Evolutionary conservation across 2,329 filamentous ascomycete genomes (phyloP), one percentile per base, ranked within the genome.

Genomic region (Raffaelea albimanens): DNA sequence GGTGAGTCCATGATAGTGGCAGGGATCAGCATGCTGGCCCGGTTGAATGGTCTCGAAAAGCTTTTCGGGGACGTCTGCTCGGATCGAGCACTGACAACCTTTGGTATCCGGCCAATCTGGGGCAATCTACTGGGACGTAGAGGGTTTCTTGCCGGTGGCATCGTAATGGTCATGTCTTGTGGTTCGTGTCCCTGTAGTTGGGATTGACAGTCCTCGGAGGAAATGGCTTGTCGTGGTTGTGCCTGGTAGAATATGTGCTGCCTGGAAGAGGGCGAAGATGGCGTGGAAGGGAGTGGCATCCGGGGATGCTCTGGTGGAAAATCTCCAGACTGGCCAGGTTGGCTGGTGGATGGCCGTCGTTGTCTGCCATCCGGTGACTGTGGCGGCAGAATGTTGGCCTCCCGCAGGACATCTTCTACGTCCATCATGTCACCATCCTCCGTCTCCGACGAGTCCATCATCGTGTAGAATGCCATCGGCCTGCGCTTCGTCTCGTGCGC

Each of bases 21-120:
- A 11, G 63, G 60, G 13, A 63, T 55, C 31, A 73, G 68, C 40
- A 71, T 52, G 54, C 76, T 80, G 13, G 72, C 61, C 43, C 73
- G 65, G 55, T 80, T 73, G 60, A 95, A 95, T 0, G 90, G 88
- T 9, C 88, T 74, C 3, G 90, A 95, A 61, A 95, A 95, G 29
- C 87, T 95, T 59, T 81, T 83, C 2, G 85, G 78, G 1, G 86
- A 83, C 1, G 79, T 77, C 43, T 78, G 78, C 52, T 84, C 77
- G 33, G 80, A 71, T 46, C 82, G 76, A 42, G 76, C 80, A 41
- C 80, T 87, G 25, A 91, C 72, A 4, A 95, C 87, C 57, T 81
- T 82, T 9, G 90, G 90, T 45, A 95, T 95, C 16, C 90, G 80
- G 9, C 89, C 90, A 42, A 95, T 82, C 55, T 91, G 87, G 23